Base-by-base conservation (phyloP, 2,329 filamentous ascomycete species). In the Talaromyces verruculosus region DNA sequence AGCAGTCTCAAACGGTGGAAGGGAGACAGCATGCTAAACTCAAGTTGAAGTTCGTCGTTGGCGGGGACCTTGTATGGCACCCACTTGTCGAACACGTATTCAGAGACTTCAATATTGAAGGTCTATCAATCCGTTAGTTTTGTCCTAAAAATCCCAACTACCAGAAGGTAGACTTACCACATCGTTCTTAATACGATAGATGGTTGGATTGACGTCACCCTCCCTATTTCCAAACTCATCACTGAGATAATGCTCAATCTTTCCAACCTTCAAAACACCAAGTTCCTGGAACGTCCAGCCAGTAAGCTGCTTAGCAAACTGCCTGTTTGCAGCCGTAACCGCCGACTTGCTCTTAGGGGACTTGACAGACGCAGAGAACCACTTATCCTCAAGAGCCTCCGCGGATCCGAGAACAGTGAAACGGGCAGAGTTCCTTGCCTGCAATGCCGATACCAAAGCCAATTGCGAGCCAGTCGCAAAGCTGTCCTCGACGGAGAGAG, bases 1-100 rank as follows among this genome's bases (percentile, higher is more conserved):
- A 81, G 73, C 37, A 99, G 88, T 67, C 88, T 84, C 39, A 98
- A 85, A 49, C 95, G 93, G 82, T 97, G 90, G 87, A 97, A 98
- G 65, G 95, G 94, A 1, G 94, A 97, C 57, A 99, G 90, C 95
- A 98, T 99, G 82, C 89, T 93, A 84, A 98, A 97, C 80, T 99
- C 95, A 68, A 99, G 91, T 80, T 99, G 95, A 39, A 99, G 76
- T 33, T 83, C 84, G 76, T 99, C 95, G 68, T 81, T 84, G 8
- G 84, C 75, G 25, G 92, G 88, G 22, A 91, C 83, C 47, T 82
- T 83, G 80, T 93, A 97, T 55, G 93, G 91, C 5, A 83, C 80
- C 83, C 89, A 96, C 75, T 88, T 86, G 77, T 91, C 87, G 81
- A 88, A 88, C 60, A 81, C 80, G 78, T 92, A 97, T 79, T 97